These are phyloP conservation scores for Aspergillus proliferans DNA, from an alignment of 2,329 filamentous ascomycete species.

Conservation along the genomic window DNA sequence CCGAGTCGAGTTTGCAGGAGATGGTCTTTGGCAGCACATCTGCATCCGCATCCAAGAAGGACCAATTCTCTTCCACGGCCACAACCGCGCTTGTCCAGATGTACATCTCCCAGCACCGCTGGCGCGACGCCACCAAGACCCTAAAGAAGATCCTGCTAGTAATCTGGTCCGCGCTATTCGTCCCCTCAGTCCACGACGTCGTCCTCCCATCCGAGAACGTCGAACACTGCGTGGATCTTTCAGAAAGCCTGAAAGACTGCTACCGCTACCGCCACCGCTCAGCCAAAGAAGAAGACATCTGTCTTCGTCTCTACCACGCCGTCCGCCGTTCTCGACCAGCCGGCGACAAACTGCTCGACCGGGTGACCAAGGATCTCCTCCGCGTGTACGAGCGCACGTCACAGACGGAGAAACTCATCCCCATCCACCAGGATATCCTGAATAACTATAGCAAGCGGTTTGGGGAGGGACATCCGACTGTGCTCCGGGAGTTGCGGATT, in stretches of 20 bases:
- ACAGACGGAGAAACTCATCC: conserved; percentile 32
- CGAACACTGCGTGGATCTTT: conserved; percentile 43
- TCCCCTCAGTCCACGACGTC: conserved; percentile 40
- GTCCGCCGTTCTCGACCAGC: conserved; percentile 22
- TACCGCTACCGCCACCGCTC: conserved; percentile 36
- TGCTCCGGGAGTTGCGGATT: conserved; percentile 32
- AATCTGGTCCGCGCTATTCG: conserved; percentile 44
- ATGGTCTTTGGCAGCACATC: conserved; percentile 35
- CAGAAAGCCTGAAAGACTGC: conserved; percentile 42
- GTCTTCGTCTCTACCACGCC: conserved; percentile 31
- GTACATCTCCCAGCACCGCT: conserved; percentile 44
- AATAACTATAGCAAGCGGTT: conserved; percentile 32
- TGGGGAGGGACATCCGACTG: conserved; percentile 27
- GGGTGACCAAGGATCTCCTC: conserved; percentile 23
- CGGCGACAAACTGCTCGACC: conserved; percentile 26
- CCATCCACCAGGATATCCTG: conserved; percentile 33
- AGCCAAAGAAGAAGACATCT: conserved; percentile 32
- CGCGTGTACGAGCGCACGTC: conserved; percentile 23
- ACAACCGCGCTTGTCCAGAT: conserved; percentile 35
- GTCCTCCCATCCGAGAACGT: conserved; percentile 37
- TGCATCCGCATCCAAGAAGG: conserved; percentile 34
- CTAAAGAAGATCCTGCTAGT: conserved; percentile 41
- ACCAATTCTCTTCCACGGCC: conserved; percentile 37
- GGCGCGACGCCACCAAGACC: conserved; percentile 42
- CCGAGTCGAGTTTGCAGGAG: conserved; percentile 40